These are phyloP conservation scores for Quercus variabilis DNA, from an alignment of 306 rosid genomes.

Conservation along the genomic window DNA sequence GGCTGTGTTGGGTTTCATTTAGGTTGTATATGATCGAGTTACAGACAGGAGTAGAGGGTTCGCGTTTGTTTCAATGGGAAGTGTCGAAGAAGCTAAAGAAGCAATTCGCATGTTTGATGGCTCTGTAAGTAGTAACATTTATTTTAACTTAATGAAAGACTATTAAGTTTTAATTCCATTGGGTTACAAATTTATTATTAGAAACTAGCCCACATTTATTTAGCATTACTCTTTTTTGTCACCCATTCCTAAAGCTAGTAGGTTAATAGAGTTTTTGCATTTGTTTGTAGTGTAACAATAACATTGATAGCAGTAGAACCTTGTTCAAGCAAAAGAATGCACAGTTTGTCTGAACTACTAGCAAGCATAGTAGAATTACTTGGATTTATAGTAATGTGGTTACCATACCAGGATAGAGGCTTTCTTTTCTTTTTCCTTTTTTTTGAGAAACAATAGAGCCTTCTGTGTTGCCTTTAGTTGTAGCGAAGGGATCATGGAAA, in stretches of 20 bases:
- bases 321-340: neutral
- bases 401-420: too few relatives aligned
- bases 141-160: too few relatives aligned
- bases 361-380: neutral
- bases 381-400: neutral
- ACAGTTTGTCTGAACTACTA: neutral
- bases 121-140: slow-evolving; percentile 58
- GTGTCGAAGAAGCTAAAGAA: slow-evolving; percentile 70
- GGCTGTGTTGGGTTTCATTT: slow-evolving; percentile 18
- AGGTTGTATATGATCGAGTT: slow-evolving; percentile 85
- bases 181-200: too few relatives aligned
- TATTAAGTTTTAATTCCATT: too few relatives aligned
- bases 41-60: slow-evolving; percentile 94
- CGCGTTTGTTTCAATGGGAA: slow-evolving; percentile 86
- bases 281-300: neutral
- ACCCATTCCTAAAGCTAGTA: neutral
- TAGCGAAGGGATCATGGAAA: neutral
- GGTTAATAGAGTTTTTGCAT: neutral
- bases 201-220: too few relatives aligned
- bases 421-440: too few relatives aligned
- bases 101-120: slow-evolving; percentile 91
- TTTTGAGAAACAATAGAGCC: too few relatives aligned
- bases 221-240: neutral
- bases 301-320: neutral
- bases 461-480: neutral